Conservation (phyloP, 768 basidiomycete genomes). For the Phaffia australis region DNA sequence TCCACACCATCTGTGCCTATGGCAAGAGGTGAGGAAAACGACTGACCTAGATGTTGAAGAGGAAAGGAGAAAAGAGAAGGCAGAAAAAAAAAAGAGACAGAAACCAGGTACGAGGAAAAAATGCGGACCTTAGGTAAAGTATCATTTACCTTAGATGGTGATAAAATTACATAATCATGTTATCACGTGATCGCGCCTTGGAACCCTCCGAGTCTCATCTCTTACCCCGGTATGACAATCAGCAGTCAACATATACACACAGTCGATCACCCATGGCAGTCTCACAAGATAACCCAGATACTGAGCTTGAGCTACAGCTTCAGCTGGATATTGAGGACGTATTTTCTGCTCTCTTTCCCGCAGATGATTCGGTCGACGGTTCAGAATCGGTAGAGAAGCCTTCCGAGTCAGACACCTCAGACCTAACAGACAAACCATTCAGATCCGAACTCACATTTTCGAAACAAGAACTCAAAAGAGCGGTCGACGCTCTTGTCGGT, state of each 20-base stretch:
- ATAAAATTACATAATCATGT: no score
- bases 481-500: conserved; percentile 2
- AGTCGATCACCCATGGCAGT: no score
- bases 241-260: no score
- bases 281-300: neutral
- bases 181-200: no score
- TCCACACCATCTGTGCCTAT: no score
- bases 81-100: neutral
- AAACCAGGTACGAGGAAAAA: neutral
- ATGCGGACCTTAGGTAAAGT: neutral
- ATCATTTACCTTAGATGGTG: no score
- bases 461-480: conserved; percentile 7
- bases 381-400: neutral
- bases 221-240: no score
- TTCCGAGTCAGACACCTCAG: neutral
- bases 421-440: neutral
- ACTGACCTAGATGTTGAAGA: conserved; percentile 13
- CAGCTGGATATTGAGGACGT: conserved; percentile 17
- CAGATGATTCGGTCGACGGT: conserved; percentile 1
- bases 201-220: no score
- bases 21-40: neutral
- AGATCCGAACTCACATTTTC: conserved; percentile 1
- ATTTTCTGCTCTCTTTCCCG: conserved; percentile 8
- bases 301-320: conserved; percentile 7
- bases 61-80: neutral